These are phyloP conservation scores for Kluyveromyces starmeri DNA, from an alignment of 805 yeast genomes.

Conservation along the genomic window DNA sequence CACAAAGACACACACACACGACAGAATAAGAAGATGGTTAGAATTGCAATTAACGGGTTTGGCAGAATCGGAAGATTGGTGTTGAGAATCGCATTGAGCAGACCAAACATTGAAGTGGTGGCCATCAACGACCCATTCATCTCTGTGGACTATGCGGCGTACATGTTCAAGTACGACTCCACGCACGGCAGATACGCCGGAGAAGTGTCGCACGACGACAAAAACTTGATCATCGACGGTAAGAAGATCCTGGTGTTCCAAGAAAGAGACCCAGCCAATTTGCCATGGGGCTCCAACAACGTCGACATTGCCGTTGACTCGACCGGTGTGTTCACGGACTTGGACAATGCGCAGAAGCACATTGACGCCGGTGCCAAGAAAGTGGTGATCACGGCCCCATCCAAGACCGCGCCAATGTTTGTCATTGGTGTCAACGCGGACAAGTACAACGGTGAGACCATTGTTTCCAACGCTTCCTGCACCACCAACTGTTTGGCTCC, in stretches of 20 bases:
- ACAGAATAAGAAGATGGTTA: constrained; percentile 20
- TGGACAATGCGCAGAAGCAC: constrained; percentile 60
- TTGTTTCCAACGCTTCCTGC: constrained; percentile 64
- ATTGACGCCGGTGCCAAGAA: constrained; percentile 67
- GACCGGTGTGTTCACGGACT: constrained; percentile 62
- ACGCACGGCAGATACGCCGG: constrained; percentile 60
- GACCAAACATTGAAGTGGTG: constrained; percentile 47
- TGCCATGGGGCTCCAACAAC: constrained; percentile 59
- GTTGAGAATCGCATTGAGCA: constrained; percentile 48
- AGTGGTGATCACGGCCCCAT: constrained; percentile 65
- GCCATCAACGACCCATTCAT: constrained; percentile 67
- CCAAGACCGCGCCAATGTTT: constrained; percentile 65
- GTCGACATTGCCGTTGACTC: constrained; percentile 61
- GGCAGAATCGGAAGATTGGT: constrained; percentile 68
- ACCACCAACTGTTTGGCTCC: constrained; percentile 72
- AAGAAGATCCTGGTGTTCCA: constrained; percentile 42
- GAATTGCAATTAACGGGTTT: constrained; percentile 63
- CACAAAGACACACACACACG: constrained; percentile 6
- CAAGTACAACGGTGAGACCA: constrained; percentile 47
- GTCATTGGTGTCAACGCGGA: constrained; percentile 63
- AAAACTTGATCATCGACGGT: constrained; percentile 46
- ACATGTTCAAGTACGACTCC: constrained; percentile 69
- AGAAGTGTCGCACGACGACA: constrained; percentile 46
- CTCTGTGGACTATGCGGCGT: constrained; percentile 59
- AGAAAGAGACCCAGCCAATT: constrained; percentile 58